Base-by-base conservation (phyloP, 2,329 filamentous ascomycete species). In the Aspergillus udagawae region DNA sequence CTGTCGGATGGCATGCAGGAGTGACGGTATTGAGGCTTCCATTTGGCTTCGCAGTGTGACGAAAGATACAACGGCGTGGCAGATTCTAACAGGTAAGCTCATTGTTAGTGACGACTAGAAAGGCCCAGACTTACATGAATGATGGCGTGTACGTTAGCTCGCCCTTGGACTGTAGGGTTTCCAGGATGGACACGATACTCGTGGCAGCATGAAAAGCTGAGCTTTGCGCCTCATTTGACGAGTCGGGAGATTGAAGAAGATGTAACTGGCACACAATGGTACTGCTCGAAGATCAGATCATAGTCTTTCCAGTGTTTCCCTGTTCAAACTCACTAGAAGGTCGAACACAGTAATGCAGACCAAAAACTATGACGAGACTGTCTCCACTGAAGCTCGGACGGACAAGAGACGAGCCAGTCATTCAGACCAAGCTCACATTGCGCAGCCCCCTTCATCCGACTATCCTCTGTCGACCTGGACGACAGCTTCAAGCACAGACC, bases 231-330 rank as follows among this genome's bases (percentile, higher is more conserved):
- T 59, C 49, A 1, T 41, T 29, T 8, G 56, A 57, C 3, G 53
- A 52, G 5, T 45, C 20, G 3, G 58, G 56, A 4, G 48, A 41
- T 45, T 57, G 51, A 8, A 59, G 23, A n/a, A 61, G 29, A 23
- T 61, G 54, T 35, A 56, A 14, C 23, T 61, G 59, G 41, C 59
- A 61, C 20, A 61, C 54, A 27, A 61, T 56, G 20, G 59, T 57
- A 41, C 59, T 61, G 28, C 23, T 8, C 14, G 4, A n/a, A 21
- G n/a, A 8, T 45, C 17, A 17, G n/a, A 8, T 14, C 20, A 28
- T 56, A 50, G 53, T 47, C 35, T 9, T 12, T 10, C 28, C 9
- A 14, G 14, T 14, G 8, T 1, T 2, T 28, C 3, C 8, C 4
- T 7, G 17, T 17, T 8, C 4, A 54, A 25, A 49, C 59, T 7